A percentile compares a stretch with the other conserved stretches of the same genome.
Evolutionary conservation across 1,284 basidiomycete species (phyloP).

Genomic region (Boletus semigastroideus): DNA sequence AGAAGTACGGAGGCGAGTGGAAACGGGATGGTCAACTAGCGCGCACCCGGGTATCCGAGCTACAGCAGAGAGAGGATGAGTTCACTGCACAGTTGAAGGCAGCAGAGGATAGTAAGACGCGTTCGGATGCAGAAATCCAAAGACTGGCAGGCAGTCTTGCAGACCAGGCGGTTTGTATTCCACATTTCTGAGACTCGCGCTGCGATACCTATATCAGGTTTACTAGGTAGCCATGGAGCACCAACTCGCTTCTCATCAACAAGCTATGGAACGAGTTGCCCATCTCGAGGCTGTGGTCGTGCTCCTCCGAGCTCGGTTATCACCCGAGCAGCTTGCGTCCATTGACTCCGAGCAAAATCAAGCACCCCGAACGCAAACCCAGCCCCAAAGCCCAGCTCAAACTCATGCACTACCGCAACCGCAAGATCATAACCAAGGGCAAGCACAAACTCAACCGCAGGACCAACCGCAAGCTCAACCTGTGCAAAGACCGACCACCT

Average conservation of each 20-base stretch:
- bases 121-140: slow-evolving; percentile 17
- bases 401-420: too few relatives aligned
- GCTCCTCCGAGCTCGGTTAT: slow-evolving; percentile 20
- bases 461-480: background rate
- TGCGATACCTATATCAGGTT: slow-evolving; percentile 2
- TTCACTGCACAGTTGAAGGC: slow-evolving; percentile 11
- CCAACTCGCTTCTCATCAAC: slow-evolving; percentile 14
- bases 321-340: slow-evolving; percentile 22
- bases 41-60: slow-evolving; percentile 15
- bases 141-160: slow-evolving; percentile 16
- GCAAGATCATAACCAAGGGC: background rate
- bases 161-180: slow-evolving; percentile 25
- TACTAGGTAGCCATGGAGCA: slow-evolving; percentile 17
- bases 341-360: slow-evolving; percentile 9
- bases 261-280: slow-evolving; percentile 11
- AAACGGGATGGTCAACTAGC: slow-evolving; percentile 25
- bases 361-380: background rate
- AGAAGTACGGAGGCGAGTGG: slow-evolving; percentile 28
- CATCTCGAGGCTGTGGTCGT: slow-evolving; percentile 24
- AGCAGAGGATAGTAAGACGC: slow-evolving; percentile 11
- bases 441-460: background rate
- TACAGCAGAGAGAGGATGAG: slow-evolving; percentile 13
- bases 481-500: background rate
- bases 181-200: background rate
- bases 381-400: background rate